Percentiles rank a stretch among this genome's conserved stretches.
Conservation (phyloP, 257 asterid genomes). For the Coffea canephora region DNA sequence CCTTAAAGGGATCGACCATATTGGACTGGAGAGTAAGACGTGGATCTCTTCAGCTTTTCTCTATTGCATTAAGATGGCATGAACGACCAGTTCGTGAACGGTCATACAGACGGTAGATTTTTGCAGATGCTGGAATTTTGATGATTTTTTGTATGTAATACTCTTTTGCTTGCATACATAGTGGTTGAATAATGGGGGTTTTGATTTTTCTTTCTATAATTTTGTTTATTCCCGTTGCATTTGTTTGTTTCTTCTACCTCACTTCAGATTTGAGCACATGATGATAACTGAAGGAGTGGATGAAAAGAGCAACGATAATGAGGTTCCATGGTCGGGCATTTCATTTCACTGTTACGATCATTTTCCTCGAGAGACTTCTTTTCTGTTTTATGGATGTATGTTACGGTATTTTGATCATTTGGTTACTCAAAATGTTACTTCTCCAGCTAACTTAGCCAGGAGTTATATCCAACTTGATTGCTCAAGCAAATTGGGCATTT, state of each 20-base stretch:
- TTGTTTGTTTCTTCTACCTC: neutral
- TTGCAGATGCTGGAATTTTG: neutral
- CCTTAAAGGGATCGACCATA: neutral
- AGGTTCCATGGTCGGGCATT: too few species aligned
- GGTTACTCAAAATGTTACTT: too few species aligned
- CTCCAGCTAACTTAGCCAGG: too few species aligned
- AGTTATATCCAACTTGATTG: too few species aligned
- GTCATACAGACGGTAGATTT: neutral
- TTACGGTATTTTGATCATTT: too few species aligned
- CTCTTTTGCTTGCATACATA: neutral
- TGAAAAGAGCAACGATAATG: too few species aligned
- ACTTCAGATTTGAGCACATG: neutral
- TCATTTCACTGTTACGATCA: too few species aligned
- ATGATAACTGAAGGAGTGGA: too few species aligned
- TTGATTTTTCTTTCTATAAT: neutral
- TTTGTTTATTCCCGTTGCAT: neutral
- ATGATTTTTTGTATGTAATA: conserved; percentile 10
- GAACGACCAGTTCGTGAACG: conserved; percentile 10
- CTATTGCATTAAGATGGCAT: neutral
- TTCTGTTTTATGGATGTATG: too few species aligned
- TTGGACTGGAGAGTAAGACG: neutral
- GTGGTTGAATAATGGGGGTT: neutral
- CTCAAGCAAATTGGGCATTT: too few species aligned
- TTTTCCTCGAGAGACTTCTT: too few species aligned
- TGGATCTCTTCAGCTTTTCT: neutral